A percentile compares a stretch with the other conserved stretches of the same genome.
phyloP scores from a whole-genome alignment of 75 land plant genomes.

The Pseudotsuga menziesii region DNA sequence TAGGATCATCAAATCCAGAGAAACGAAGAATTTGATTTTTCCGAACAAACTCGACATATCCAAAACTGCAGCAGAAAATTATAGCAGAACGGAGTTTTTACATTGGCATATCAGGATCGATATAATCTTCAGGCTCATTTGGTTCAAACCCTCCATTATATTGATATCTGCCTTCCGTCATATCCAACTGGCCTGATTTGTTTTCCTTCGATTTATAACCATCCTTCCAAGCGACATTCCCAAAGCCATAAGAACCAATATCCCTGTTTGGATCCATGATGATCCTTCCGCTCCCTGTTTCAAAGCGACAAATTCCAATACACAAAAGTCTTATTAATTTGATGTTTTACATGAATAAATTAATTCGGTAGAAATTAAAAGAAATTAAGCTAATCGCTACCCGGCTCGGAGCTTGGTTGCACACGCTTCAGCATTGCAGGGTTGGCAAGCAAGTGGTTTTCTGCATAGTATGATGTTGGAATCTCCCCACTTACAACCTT shows the following conservation, averaged over 20 bases:
- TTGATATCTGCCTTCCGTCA: conserved; percentile 11
- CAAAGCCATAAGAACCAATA: conserved; percentile 33
- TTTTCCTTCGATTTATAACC: conserved; percentile 68
- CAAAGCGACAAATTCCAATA: background rate
- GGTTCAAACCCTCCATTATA: conserved; percentile 32
- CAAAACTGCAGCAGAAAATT: background rate
- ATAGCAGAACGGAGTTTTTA: conserved; percentile 4
- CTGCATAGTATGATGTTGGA: conserved; percentile 25
- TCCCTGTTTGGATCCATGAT: conserved; percentile 60
- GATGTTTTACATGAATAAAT: no score
- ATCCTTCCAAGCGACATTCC: conserved; percentile 60
- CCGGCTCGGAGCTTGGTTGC: conserved; percentile 72
- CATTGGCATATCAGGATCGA: conserved; percentile 52
- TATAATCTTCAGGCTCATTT: conserved; percentile 35
- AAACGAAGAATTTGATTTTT: background rate
- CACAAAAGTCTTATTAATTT: background rate
- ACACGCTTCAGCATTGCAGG: conserved; percentile 59
- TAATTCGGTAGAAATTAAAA: background rate
- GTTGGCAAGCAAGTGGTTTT: conserved; percentile 17
- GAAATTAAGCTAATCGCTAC: conserved; percentile 15
- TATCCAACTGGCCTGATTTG: conserved; percentile 14
- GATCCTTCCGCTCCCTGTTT: conserved; percentile 55
- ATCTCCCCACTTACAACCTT: conserved; percentile 72
- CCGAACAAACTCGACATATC: background rate
- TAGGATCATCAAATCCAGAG: background rate